Percentiles rank a stretch among this genome's conserved stretches.
Evolutionary conservation across 306 rosid genomes (phyloP).

Genomic region (Fragaria ananassa): DNA sequence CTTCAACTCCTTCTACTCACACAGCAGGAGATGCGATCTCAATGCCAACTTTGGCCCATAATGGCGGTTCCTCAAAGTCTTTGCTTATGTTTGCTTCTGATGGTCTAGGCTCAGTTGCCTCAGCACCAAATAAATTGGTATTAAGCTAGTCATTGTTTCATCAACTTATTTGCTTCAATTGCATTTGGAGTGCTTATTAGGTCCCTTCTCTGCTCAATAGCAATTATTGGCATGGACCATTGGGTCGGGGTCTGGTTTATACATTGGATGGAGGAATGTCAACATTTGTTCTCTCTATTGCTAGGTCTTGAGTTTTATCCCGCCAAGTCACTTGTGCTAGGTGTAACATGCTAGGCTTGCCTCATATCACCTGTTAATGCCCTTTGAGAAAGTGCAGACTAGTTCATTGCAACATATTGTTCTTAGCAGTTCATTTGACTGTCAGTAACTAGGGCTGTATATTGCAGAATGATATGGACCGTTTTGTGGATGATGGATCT

Average conservation of each 20-base stretch:
- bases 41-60: constrained; percentile 47
- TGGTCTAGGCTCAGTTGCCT: constrained; percentile 48
- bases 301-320: not conserved
- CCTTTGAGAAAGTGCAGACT: not conserved
- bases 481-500: constrained; percentile 54
- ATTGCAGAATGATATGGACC: constrained; percentile 53
- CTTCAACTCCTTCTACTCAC: constrained; percentile 57
- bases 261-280: not conserved
- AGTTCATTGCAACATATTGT: constrained; percentile 1
- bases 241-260: not conserved
- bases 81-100: constrained; percentile 46
- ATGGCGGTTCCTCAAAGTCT: constrained; percentile 48
- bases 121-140: constrained; percentile 60
- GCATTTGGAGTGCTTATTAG: not conserved
- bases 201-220: not conserved
- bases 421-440: constrained; percentile 11
- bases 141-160: constrained; percentile 2
- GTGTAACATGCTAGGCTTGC: not conserved
- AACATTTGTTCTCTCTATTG: not conserved
- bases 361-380: not conserved
- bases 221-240: not conserved
- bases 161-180: not conserved
- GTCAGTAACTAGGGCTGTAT: constrained; percentile 20
- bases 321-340: constrained; percentile 1
- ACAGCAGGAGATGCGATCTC: constrained; percentile 50